Conservation (phyloP, 306 rosid species). For the Cotoneaster glaucophyllus region DNA sequence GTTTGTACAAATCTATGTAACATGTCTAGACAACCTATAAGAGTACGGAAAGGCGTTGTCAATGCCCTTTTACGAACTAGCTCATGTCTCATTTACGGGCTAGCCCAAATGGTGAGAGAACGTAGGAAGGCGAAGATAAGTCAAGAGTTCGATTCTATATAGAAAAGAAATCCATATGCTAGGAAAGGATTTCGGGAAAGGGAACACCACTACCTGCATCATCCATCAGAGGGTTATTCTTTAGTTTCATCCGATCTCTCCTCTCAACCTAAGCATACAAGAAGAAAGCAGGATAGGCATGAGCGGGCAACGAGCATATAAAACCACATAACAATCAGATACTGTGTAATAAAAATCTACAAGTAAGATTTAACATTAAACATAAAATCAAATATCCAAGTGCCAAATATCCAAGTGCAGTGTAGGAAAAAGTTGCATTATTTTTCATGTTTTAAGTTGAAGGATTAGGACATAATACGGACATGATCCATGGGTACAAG, state of each 20-base stretch:
- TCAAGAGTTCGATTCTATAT: no score
- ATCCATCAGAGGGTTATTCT: no score
- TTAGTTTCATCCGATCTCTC: not conserved
- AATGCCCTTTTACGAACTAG: no score
- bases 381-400: not conserved
- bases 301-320: not conserved
- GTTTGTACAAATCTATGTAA: no score
- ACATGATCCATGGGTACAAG: not conserved
- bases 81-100: not conserved
- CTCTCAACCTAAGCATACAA: not conserved
- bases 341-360: not conserved
- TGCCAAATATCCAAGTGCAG: not conserved
- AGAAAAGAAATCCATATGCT: not conserved
- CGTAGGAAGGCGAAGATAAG: no score
- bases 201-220: not conserved
- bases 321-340: not conserved
- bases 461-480: not conserved
- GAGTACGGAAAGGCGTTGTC: no score
- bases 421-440: not conserved
- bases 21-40: no score
- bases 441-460: slow-evolving; percentile 1
- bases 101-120: not conserved
- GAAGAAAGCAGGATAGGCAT: not conserved
- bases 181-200: not conserved
- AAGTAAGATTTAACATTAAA: not conserved